Evolutionary conservation across 345 rosid species (phyloP), one percentile per base, ranked within the genome.

Genomic region (Hypericum androsaemum): DNA sequence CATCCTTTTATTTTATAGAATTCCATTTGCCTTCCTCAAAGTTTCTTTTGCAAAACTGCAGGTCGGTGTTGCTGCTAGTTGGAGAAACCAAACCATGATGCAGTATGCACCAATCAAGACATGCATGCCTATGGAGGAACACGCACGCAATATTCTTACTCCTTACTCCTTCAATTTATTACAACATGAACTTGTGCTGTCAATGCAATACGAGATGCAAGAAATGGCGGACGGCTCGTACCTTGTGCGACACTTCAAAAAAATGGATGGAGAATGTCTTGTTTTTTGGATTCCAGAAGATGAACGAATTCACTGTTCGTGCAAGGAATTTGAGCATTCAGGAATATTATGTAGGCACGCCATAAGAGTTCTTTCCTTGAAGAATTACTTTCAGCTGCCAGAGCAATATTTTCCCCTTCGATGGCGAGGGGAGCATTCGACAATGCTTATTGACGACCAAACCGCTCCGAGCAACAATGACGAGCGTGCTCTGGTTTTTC

Each of bases 281-380:
- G 89, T 84, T 46, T 62, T 77, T 43, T 84, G 95, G 88, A 76
- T 77, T 46, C 75, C 80, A 5, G 85, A 77, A 57, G 88, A 79
- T 35, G 96, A 86, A 61, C 87, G 82, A 58, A 72, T 90, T 48
- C 86, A 71, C 47, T 90, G 98, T 67, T 86, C 98, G 0, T 90
- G 96, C 64, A 90, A 90, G 80, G 96, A 82, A 68, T 87, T 90
- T 53, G 92, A 87, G 64, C 86, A 75, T 53, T 76, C 95, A 0
- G 94, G 94, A 67, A 72, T 82, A 54, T 50, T 90, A 47, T 87
- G 98, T 65, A 67, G 98, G 73, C 98, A 90, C 57, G 71, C 80
- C 46, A 74, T 90, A 44, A 76, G 98, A 39, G 87, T 84, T 7
- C 73, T 90, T 17, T 28, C 61, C 0, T 67, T 77, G 62, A 90